Base-by-base conservation (phyloP, 2,329 filamentous ascomycete genomes). In the Simplicillium sp. region DNA sequence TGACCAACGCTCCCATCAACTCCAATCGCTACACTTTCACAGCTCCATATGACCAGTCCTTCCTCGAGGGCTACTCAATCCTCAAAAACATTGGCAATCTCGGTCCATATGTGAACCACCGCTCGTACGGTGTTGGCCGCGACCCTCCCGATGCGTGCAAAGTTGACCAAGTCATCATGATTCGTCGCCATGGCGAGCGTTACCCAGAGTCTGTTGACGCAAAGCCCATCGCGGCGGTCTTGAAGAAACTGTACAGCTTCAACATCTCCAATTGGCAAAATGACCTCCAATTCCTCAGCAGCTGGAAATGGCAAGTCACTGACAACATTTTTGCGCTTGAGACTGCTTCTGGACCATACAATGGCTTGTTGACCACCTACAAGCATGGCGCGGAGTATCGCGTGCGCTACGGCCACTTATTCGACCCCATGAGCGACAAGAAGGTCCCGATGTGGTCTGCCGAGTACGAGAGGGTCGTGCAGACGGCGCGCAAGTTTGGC, bases 31-130 rank as follows among this genome's bases (percentile, higher is more conserved):
- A 33, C 31, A 33, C 31, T 6, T 33, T 33, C 15, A 11, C 31
- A 7, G 31, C 31, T 6, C 36, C 20, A 14, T 38, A 38, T 14
- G 36, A 29, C 36, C 36, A 38, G 14, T 38, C 36, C n/a, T 38
- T 29, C 36, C 5, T 28, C n/a, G 36, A 38, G n/a, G 36, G 36
- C 7, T 38, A 29, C 13, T 38, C 36, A 8, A 14, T 29, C 16
- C 18, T 38, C 13, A 38, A 38, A 28, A 18, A 38, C 29, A 29
- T 38, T 25, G 36, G 36, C 18, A 38, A 25, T 28, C 18, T 38
- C 13, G 36, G 36, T 11, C 36, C 20, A 14, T 38, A 38, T 16
- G 29, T n/a, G 8, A 38, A 38, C 36, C 36, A 38, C 15, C 18
- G 25, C 25, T 38, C 20, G 9, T 37, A 37, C 20, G 36, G 36